phyloP scores from a whole-genome alignment of 2,329 filamentous ascomycete genomes.

The Cercospora janseana region DNA sequence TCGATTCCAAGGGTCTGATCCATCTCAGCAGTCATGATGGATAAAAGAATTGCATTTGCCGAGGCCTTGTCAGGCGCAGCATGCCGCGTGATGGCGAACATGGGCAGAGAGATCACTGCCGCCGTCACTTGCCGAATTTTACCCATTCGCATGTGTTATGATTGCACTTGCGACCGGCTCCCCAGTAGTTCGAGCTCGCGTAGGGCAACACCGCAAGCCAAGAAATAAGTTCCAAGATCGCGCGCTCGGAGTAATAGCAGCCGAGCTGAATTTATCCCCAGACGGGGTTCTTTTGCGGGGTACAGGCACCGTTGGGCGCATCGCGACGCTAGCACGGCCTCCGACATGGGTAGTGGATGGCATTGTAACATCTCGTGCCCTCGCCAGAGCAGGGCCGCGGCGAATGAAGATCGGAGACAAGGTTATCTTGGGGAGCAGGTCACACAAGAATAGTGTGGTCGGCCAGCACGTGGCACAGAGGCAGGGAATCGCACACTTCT shows the following conservation, averaged over 20 bases:
- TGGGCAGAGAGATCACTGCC: not conserved
- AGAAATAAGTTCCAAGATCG: not conserved
- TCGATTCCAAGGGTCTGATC: not conserved
- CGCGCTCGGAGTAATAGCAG: constrained; percentile 1
- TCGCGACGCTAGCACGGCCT: not conserved
- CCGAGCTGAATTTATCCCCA: constrained; percentile 5
- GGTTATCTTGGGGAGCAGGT: no score
- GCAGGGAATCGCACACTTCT: not conserved
- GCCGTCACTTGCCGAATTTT: not conserved
- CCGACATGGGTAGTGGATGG: not conserved
- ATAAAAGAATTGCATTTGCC: not conserved
- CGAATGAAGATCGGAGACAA: no score
- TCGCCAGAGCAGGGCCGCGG: no score
- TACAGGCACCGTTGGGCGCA: constrained; percentile 1
- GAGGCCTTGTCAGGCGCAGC: not conserved
- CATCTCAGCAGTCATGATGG: not conserved
- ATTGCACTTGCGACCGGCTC: no score
- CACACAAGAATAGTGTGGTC: no score
- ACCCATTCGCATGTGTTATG: no score
- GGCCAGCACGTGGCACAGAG: constrained; percentile 4
- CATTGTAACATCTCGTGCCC: not conserved
- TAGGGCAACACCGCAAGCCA: not conserved
- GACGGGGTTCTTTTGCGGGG: constrained; percentile 7
- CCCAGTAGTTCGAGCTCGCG: not conserved
- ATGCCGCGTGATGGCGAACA: not conserved